Evolutionary conservation across 164 flowering plant species (phyloP), one percentile per base, ranked within the genome.

Genomic region (Umbellularia californica): DNA sequence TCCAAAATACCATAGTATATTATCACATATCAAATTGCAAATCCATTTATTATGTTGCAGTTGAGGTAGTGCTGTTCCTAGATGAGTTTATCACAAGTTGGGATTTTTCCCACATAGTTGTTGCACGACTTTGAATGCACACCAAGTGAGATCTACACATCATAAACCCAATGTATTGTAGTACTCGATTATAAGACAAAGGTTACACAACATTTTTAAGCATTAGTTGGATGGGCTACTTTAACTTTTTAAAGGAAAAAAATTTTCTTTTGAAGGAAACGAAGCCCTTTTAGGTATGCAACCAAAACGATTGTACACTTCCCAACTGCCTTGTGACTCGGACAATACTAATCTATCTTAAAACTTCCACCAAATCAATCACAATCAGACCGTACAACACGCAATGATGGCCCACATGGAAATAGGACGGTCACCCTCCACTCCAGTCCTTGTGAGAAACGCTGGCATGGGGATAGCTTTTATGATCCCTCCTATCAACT

Each of bases 401-500:
- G 70, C 70, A 20, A 65, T 66, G 63, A n/a, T 58, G 65, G 65
- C 30, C 24, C 65, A 68, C 10, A 30, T 66, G 33, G 28, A 66
- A 65, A 50, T 20, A n/a, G 11, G 14, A n/a, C 58, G 30, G 50
- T 68, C 41, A 52, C 51, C 50, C 50, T 70, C 71, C 51, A 20
- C 23, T 41, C 12, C 55, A 17, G 41, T 22, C 70, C 70, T 62
- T 50, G 52, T 68, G 3, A 50, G 41, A 50, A 65, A 50, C 41
- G 70, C 70, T 11, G 9, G 35, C 35, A 30, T 30, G 35, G 41
- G 22, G 50, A 50, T 47, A 14, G 33, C 27, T 72, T 63, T 10
- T 73, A 5, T 27, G 14, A 28, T 51, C n/a, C 23, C 58, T 76
- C 63, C 68, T 65, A 64, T 70, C 58, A 33, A 15, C 70, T 65